Conservation (phyloP, 495 filamentous ascomycete species). For the Melanomma pulvis-pyrius region DNA sequence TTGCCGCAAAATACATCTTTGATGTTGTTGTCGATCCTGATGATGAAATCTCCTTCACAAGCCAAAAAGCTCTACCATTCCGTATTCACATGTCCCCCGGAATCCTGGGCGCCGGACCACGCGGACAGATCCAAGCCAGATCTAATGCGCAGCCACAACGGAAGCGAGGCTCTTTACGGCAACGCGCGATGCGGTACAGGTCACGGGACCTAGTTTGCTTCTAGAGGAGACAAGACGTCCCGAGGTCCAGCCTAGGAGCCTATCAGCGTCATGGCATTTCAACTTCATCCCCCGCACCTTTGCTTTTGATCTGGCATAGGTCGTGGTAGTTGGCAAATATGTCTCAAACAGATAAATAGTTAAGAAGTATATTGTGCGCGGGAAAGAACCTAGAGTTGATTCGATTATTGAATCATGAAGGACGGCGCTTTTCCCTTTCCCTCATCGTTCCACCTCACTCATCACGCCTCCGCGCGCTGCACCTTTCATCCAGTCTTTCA, state of each 20-base stretch:
- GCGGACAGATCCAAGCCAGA: conserved; percentile 7
- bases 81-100: conserved; percentile 5
- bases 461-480: too few relatives aligned
- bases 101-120: not conserved
- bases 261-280: not conserved
- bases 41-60: not conserved
- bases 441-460: too few relatives aligned
- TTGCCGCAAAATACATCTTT: too few relatives aligned
- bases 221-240: not conserved
- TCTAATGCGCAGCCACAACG: conserved; percentile 6
- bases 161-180: conserved; percentile 5
- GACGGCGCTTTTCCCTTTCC: too few relatives aligned
- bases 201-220: conserved; percentile 2
- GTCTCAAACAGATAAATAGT: too few relatives aligned
- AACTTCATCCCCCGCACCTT: not conserved
- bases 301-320: not conserved
- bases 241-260: not conserved
- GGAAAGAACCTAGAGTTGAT: too few relatives aligned
- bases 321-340: too few relatives aligned
- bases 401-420: too few relatives aligned
- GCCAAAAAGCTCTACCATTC: not conserved
- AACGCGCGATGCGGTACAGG: not conserved
- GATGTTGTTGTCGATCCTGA: too few relatives aligned
- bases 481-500: too few relatives aligned
- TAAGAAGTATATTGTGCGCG: too few relatives aligned